Evolutionary conservation across 371 early-diverging fungal species (phyloP).

Genomic region (Circinella umbellata): DNA sequence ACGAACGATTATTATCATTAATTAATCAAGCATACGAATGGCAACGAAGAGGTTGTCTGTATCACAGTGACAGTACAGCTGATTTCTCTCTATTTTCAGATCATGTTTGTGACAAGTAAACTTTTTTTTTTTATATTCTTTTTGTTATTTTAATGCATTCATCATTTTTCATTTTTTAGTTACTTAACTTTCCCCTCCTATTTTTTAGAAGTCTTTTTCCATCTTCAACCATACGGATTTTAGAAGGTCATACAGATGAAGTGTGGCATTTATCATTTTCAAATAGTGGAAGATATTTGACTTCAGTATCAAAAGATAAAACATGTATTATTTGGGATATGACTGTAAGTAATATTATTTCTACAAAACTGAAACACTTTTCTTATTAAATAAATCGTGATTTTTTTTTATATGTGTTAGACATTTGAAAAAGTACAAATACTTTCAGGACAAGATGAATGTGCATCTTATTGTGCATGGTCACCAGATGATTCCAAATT

Average conservation of each 20-base stretch:
- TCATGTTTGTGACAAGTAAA: constrained; percentile 77
- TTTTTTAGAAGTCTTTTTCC: constrained; percentile 35
- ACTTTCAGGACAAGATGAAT: constrained; percentile 58
- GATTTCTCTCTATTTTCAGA: constrained; percentile 72
- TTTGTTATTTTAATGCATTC: too few species aligned
- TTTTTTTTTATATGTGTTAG: constrained; percentile 23
- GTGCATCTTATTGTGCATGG: constrained; percentile 87
- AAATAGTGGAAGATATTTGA: constrained; percentile 81
- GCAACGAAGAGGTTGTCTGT: constrained; percentile 81
- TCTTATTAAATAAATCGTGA: too few species aligned
- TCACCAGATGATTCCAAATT: constrained; percentile 82
- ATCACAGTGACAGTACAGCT: constrained; percentile 74
- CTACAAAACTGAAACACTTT: too few species aligned
- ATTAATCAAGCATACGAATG: constrained; percentile 80
- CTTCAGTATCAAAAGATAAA: constrained; percentile 90
- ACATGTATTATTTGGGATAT: constrained; percentile 89
- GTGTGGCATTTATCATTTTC: constrained; percentile 96
- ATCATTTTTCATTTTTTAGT: neutral
- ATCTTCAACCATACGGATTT: constrained; percentile 56
- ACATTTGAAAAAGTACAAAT: constrained; percentile 44
- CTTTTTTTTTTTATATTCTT: too few species aligned
- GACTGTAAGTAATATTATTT: too few species aligned
- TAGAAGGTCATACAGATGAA: constrained; percentile 88
- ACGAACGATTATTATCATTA: constrained; percentile 76
- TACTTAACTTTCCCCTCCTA: neutral